Evolutionary conservation across 176 grass and related monocot genomes (phyloP).

Genomic region (Aegilops longissima): DNA sequence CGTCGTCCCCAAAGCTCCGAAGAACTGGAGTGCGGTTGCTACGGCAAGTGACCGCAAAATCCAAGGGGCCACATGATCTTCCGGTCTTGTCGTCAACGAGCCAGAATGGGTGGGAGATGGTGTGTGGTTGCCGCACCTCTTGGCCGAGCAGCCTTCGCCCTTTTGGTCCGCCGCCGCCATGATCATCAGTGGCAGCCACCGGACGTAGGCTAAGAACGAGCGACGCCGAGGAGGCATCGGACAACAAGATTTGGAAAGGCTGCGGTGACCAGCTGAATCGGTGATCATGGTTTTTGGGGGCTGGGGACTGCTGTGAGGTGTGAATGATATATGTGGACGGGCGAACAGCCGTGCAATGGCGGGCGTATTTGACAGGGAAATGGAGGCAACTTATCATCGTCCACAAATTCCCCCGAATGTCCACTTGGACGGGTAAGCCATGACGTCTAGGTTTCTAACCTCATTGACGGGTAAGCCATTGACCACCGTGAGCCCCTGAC

Average conservation of each 20-base stretch:
- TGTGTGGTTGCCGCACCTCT: neutral
- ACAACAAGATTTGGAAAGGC: neutral
- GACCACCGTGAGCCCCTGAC: neutral
- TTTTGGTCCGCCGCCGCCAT: neutral
- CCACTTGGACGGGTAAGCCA: no score
- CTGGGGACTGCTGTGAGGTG: no score
- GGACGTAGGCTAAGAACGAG: neutral
- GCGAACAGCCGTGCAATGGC: no score
- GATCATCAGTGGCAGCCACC: neutral
- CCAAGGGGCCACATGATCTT: neutral
- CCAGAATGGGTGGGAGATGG: conserved; percentile 3
- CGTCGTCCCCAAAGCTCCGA: neutral
- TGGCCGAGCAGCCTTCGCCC: neutral
- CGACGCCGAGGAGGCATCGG: neutral
- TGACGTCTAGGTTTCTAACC: no score
- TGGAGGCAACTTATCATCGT: no score
- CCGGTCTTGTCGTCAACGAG: neutral
- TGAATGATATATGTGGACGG: no score
- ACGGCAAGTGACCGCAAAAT: neutral
- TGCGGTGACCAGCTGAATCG: neutral
- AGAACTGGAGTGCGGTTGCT: neutral
- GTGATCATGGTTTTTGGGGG: no score
- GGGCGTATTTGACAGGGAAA: no score
- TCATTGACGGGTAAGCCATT: no score
- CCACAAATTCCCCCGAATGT: no score